Conservation (phyloP, 2,329 filamentous ascomycete species). For the Arthrocladium fulminans region DNA sequence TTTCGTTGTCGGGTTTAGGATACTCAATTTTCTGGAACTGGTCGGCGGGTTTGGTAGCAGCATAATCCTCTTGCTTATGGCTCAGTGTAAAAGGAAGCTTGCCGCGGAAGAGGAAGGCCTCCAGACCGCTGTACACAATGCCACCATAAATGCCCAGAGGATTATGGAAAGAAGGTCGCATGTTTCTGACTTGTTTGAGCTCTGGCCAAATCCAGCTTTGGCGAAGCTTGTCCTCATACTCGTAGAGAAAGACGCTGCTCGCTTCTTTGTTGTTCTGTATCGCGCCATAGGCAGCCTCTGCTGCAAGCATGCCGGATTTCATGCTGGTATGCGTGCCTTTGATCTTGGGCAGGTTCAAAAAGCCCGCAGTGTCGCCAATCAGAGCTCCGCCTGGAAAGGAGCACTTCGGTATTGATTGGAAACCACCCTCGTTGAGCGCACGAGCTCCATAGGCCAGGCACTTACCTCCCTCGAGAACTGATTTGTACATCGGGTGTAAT, state of each 20-base stretch:
- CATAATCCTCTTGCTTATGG: slow-evolving; percentile 70
- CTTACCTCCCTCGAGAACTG: slow-evolving; percentile 87
- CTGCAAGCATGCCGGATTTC: slow-evolving; percentile 93
- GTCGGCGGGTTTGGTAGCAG: slow-evolving; percentile 69
- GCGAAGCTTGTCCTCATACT: slow-evolving; percentile 84
- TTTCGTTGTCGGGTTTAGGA: slow-evolving; percentile 88
- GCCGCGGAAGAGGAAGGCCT: slow-evolving; percentile 80
- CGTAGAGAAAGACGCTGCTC: slow-evolving; percentile 73
- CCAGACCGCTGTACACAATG: slow-evolving; percentile 83
- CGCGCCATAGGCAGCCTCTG: slow-evolving; percentile 78
- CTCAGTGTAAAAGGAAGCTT: slow-evolving; percentile 84
- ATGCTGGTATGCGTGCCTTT: slow-evolving; percentile 98
- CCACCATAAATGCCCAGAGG: slow-evolving; percentile 84
- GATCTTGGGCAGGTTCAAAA: slow-evolving; percentile 96
- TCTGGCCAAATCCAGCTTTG: slow-evolving; percentile 88
- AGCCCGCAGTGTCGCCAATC: slow-evolving; percentile 91
- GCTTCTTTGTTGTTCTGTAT: slow-evolving; percentile 51
- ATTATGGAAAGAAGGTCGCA: slow-evolving; percentile 87
- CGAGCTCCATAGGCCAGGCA: slow-evolving; percentile 94
- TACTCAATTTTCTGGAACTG: slow-evolving; percentile 85
- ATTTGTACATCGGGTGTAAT: slow-evolving; percentile 82
- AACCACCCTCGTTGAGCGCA: slow-evolving; percentile 86
- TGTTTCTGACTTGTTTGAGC: slow-evolving; percentile 89
- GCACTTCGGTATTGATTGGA: slow-evolving; percentile 95
- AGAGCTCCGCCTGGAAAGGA: slow-evolving; percentile 92